Evolutionary conservation across 331 rosid species (phyloP).

Genomic region (Acacia pycnantha): DNA sequence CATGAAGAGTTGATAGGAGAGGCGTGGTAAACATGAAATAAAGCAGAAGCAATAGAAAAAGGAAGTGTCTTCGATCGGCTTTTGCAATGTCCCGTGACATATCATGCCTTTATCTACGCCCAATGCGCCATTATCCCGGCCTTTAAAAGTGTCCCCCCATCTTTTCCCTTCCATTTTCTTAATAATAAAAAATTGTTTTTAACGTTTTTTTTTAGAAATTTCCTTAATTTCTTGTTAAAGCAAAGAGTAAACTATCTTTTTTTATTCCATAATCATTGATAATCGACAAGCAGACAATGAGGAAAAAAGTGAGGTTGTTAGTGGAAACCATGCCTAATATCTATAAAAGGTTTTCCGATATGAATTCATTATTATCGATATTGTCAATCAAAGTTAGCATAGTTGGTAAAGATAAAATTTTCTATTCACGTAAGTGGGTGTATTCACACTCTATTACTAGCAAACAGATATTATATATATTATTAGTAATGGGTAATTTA

Average conservation of each 20-base stretch:
- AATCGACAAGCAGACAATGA: background rate
- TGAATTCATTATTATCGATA: background rate
- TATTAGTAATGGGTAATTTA: background rate
- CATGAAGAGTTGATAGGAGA: background rate
- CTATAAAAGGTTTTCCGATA: background rate
- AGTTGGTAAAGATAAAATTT: too few relatives aligned
- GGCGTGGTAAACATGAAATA: background rate
- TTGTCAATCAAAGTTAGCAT: too few relatives aligned
- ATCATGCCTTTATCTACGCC: conserved; percentile 35
- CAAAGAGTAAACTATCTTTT: background rate
- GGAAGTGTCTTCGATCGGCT: background rate
- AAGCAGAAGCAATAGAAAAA: background rate
- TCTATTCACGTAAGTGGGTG: too few relatives aligned
- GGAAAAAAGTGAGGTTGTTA: background rate
- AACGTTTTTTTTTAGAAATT: background rate
- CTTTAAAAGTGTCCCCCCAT: background rate
- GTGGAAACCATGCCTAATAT: background rate
- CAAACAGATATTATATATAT: too few relatives aligned
- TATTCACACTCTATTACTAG: too few relatives aligned
- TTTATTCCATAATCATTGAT: background rate
- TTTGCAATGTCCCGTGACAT: conserved; percentile 1
- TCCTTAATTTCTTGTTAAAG: background rate
- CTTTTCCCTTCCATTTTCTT: background rate
- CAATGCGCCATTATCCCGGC: conserved; percentile 48
- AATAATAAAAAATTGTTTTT: background rate